Evolutionary conservation across 2,329 filamentous ascomycete species (phyloP).

Genomic region (Paracorniculantispora psalliotae): DNA sequence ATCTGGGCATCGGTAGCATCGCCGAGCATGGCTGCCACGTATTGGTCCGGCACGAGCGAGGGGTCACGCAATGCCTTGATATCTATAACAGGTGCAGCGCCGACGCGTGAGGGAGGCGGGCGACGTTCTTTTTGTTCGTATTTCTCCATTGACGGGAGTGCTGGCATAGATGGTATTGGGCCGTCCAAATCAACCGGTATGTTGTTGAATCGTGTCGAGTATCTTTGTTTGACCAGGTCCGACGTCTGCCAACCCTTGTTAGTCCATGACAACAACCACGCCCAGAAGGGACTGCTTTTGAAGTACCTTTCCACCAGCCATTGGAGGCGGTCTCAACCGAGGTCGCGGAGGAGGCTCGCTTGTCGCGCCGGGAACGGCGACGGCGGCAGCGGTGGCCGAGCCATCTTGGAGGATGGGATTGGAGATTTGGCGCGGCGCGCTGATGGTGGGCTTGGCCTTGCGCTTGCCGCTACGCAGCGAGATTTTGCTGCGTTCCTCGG

Average conservation of each 20-base stretch:
- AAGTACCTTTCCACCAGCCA: constrained; percentile 52
- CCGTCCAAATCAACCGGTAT: constrained; percentile 64
- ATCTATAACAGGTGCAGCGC: constrained; percentile 64
- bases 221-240: constrained; percentile 89
- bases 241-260: constrained; percentile 45
- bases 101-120: constrained; percentile 48
- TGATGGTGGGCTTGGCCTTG: constrained; percentile 57
- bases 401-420: constrained; percentile 52
- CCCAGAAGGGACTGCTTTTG: neutral
- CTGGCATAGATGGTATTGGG: constrained; percentile 68
- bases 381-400: constrained; percentile 20
- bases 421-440: constrained; percentile 59
- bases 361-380: constrained; percentile 19
- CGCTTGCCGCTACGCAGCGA: constrained; percentile 60
- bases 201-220: constrained; percentile 87
- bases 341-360: constrained; percentile 31
- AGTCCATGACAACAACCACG: constrained; percentile 10
- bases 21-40: constrained; percentile 66
- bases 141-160: constrained; percentile 54
- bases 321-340: constrained; percentile 43
- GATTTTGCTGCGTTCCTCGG: constrained; percentile 57
- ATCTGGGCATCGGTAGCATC: constrained; percentile 88
- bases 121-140: constrained; percentile 51
- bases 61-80: constrained; percentile 74
- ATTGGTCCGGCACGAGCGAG: constrained; percentile 73